A percentile compares a stretch with the other conserved stretches of the same genome.
Evolutionary conservation across 495 filamentous ascomycete species (phyloP).

Genomic region (Aspergillus cavernicola): DNA sequence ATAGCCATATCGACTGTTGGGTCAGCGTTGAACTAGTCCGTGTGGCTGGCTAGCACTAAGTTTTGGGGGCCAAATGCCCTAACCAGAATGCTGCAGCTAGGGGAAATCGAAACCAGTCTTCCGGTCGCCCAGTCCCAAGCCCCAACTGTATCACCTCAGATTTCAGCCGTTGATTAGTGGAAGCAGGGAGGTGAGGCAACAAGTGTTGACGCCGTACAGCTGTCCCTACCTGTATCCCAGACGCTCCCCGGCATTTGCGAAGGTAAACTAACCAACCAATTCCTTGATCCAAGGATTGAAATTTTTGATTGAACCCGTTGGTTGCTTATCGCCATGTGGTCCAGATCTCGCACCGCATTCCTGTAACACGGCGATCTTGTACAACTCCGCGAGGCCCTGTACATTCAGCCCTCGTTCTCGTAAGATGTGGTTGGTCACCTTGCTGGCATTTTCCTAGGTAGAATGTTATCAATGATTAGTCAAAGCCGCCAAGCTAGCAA

Average conservation of each 20-base stretch:
- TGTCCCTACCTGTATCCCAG: neutral
- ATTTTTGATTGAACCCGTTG: slow-evolving; percentile 7
- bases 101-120: slow-evolving; percentile 2
- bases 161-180: slow-evolving; percentile 4
- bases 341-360: slow-evolving; percentile 16
- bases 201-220: slow-evolving; percentile 1
- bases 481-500: slow-evolving; percentile 3
- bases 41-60: slow-evolving; percentile 14
- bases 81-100: slow-evolving; percentile 8
- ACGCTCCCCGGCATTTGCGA: neutral
- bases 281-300: slow-evolving; percentile 9
- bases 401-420: slow-evolving; percentile 6
- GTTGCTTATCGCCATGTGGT: slow-evolving; percentile 27
- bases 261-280: neutral
- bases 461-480: neutral
- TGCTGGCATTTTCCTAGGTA: neutral
- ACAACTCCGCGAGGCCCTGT: slow-evolving; percentile 15
- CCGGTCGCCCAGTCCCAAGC: neutral
- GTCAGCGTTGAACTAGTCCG: slow-evolving; percentile 13
- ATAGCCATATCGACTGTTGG: slow-evolving; percentile 8
- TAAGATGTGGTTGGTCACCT: neutral
- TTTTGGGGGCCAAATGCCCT: slow-evolving; percentile 13
- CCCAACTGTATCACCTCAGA: slow-evolving; percentile 1
- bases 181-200: neutral
- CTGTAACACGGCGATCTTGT: slow-evolving; percentile 22